A percentile compares a stretch with the other conserved stretches of the same genome.
Evolutionary conservation across 2,329 filamentous ascomycete genomes (phyloP).

Genomic region (Colletotrichum cordylinicola): DNA sequence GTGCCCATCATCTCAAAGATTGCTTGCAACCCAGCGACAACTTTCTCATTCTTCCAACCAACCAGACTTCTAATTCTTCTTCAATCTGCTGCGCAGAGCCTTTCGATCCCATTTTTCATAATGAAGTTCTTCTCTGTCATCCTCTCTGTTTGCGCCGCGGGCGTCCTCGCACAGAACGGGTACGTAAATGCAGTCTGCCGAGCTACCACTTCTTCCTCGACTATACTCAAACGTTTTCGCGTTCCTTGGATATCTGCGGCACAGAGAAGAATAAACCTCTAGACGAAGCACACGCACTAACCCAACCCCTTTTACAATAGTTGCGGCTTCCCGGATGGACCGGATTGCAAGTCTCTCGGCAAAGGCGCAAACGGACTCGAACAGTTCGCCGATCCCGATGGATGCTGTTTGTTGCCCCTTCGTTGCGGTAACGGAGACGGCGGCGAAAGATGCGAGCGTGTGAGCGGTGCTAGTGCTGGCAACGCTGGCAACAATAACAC

Average conservation of each 20-base stretch:
- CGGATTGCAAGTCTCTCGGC: neutral
- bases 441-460: slow-evolving; percentile 4
- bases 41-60: neutral
- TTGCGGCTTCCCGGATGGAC: neutral
- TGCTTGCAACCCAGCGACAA: neutral
- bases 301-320: neutral
- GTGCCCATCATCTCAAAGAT: fast-evolving
- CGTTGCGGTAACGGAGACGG: slow-evolving; percentile 2
- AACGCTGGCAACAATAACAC: neutral
- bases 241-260: neutral
- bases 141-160: neutral
- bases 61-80: neutral
- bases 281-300: neutral
- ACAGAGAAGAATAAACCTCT: neutral
- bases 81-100: neutral
- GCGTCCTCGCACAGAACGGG: neutral
- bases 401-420: neutral
- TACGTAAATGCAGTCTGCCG: neutral
- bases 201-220: neutral
- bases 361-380: neutral
- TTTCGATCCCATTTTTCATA: neutral
- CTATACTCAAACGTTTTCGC: fast-evolving
- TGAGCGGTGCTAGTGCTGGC: neutral
- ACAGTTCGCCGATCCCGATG: slow-evolving; percentile 1
- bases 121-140: neutral